A percentile compares a stretch with the other conserved stretches of the same genome.
These are phyloP conservation scores for Pythium scleroteichum DNA, from an alignment of 352 stramenopile species.

Conservation along the genomic window DNA sequence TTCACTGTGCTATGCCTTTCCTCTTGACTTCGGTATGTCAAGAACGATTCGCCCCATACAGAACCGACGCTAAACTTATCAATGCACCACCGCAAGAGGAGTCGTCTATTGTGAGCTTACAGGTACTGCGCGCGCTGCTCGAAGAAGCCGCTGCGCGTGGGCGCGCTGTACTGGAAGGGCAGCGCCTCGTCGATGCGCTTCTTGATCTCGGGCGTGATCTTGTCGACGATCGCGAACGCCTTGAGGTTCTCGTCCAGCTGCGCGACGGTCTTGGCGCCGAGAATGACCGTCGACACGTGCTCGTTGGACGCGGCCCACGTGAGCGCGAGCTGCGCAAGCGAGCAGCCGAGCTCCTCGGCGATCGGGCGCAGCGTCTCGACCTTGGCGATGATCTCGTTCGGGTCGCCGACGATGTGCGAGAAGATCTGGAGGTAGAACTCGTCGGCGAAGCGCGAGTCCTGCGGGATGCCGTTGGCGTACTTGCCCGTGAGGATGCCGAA, in stretches of 20 bases:
- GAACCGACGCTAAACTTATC: background rate
- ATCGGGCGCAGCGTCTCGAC: constrained; percentile 34
- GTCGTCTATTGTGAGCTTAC: background rate
- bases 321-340: constrained; percentile 42
- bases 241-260: constrained; percentile 60
- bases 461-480: constrained; percentile 39
- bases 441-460: constrained; percentile 32
- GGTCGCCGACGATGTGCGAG: constrained; percentile 24
- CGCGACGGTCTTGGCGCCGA: constrained; percentile 40
- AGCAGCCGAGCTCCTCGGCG: constrained; percentile 38
- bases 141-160: constrained; percentile 12
- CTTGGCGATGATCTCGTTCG: constrained; percentile 10
- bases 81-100: background rate
- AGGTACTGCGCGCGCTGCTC: constrained; percentile 11
- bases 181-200: constrained; percentile 43
- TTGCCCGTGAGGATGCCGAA: constrained; percentile 66
- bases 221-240: constrained; percentile 37
- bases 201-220: constrained; percentile 52
- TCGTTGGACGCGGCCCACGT: constrained; percentile 47
- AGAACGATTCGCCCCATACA: too few relatives aligned
- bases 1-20: too few relatives aligned
- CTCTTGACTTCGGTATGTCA: too few relatives aligned
- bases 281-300: constrained; percentile 45
- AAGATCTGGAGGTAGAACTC: constrained; percentile 26
- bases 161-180: constrained; percentile 29